Evolutionary conservation across 768 basidiomycete species (phyloP), one percentile per base, ranked within the genome.

Genomic region (Austroboletus festivus): DNA sequence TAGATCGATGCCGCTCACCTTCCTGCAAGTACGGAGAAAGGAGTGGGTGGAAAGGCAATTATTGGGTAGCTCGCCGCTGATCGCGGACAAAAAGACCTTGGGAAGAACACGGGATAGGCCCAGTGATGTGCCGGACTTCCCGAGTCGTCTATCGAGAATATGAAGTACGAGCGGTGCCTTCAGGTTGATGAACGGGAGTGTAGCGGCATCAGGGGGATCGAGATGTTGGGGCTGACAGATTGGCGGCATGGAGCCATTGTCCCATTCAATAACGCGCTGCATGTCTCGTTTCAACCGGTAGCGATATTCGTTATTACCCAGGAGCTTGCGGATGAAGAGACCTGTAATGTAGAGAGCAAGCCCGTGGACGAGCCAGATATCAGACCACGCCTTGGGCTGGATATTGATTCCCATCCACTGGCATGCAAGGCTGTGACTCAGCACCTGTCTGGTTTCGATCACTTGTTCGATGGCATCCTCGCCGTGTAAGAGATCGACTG

Each of bases 331-430:
- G 58, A 94, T 71, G 72, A 90, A 97, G 35, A 93, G 77, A 10
- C 87, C 86, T 5, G 89, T 87, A 62, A 98, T 87, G 63, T 97
- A 93, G 15, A 93, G 75, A 9, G 91, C 86, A 39, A 99, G 73
- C 1, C 94, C 96, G 59, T 95, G 93, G 48, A 94, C 85, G n/a
- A 99, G 81, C 96, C 96, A 99, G 21, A 85, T 80, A 67, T 99
- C 96, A 12, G 92, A 87, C 81, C 90, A 91, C 23, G 84, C 79
- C 71, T 92, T 93, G 44, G 87, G 93, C 48, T 93, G 85, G 59
- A 99, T 92, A 68, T 97, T 95, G 68, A 99, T 83, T 22, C 96
- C 94, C 47, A 90, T 77, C 96, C 96, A 99, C 68, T 99, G 96
- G 54, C 85, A 90, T 8, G 93, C 94, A 28, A 98, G 77, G 5